These are phyloP conservation scores for Aspergillus conjunctus DNA, from an alignment of 495 filamentous ascomycete genomes.

Conservation along the genomic window DNA sequence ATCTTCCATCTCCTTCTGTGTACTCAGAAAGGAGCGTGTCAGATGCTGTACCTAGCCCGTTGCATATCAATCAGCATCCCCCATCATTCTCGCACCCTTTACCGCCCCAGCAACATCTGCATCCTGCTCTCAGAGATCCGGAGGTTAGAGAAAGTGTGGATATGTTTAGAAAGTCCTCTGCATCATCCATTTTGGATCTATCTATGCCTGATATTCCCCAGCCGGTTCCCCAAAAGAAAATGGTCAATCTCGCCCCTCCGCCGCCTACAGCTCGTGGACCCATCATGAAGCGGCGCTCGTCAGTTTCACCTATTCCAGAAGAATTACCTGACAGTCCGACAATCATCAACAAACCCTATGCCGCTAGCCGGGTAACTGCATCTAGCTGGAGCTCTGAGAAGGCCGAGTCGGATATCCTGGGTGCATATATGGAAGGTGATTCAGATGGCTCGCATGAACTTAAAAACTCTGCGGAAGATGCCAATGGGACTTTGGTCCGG, in stretches of 20 bases:
- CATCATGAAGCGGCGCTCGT: conserved; percentile 58
- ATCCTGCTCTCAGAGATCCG: conserved; percentile 32
- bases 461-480: conserved; percentile 43
- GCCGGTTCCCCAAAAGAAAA: conserved; percentile 20
- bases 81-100: conserved; percentile 54
- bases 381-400: conserved; percentile 64
- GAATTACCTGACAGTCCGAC: conserved; percentile 60
- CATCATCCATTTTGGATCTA: conserved; percentile 47
- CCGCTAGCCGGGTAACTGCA: conserved; percentile 80
- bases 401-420: conserved; percentile 50
- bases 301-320: conserved; percentile 87
- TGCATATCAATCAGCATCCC: conserved; percentile 53
- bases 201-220: conserved; percentile 45
- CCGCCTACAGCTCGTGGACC: conserved; percentile 20
- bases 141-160: conserved; percentile 38
- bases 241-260: conserved; percentile 35
- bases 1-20: conserved; percentile 42
- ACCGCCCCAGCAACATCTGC: conserved; percentile 32
- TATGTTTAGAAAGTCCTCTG: conserved; percentile 38
- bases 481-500: conserved; percentile 67
- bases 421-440: conserved; percentile 41
- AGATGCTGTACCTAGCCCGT: conserved; percentile 47
- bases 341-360: conserved; percentile 67
- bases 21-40: conserved; percentile 56
- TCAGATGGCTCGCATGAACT: conserved; percentile 42